A percentile compares a stretch with the other conserved stretches of the same genome.
Conservation (phyloP, 2,329 filamentous ascomycete genomes). For the Dendryphion nanum region DNA sequence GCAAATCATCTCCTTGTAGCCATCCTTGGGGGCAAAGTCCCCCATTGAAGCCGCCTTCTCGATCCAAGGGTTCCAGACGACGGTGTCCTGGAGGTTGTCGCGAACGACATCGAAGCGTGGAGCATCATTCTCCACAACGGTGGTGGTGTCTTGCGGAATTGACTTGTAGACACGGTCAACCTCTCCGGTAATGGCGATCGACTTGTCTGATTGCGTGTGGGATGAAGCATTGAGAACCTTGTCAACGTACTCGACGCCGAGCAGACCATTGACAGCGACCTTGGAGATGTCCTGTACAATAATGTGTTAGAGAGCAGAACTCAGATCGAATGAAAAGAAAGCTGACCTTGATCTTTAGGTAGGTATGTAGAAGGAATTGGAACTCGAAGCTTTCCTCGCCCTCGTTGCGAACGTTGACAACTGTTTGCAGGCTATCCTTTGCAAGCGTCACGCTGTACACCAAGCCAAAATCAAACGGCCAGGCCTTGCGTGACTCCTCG, state of each 20-base stretch:
- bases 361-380: constrained; percentile 88
- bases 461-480: constrained; percentile 84
- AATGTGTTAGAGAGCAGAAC: too few relatives aligned
- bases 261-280: constrained; percentile 71
- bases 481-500: constrained; percentile 66
- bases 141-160: constrained; percentile 61
- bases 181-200: constrained; percentile 71
- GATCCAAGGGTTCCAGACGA: constrained; percentile 96
- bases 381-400: constrained; percentile 82
- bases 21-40: constrained; percentile 87
- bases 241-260: constrained; percentile 75
- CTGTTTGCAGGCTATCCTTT: constrained; percentile 72
- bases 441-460: constrained; percentile 90
- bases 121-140: constrained; percentile 62
- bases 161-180: constrained; percentile 83
- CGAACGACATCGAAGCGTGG: constrained; percentile 71
- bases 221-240: constrained; percentile 69
- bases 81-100: constrained; percentile 82
- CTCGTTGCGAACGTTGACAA: constrained; percentile 85
- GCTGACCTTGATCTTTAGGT: constrained; percentile 75
- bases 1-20: constrained; percentile 91
- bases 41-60: constrained; percentile 79
- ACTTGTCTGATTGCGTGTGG: constrained; percentile 63
- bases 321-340: too few relatives aligned
- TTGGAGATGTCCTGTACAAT: constrained; percentile 71